phyloP scores from a whole-genome alignment of 2,329 filamentous ascomycete genomes.

The Metarhizium album region DNA sequence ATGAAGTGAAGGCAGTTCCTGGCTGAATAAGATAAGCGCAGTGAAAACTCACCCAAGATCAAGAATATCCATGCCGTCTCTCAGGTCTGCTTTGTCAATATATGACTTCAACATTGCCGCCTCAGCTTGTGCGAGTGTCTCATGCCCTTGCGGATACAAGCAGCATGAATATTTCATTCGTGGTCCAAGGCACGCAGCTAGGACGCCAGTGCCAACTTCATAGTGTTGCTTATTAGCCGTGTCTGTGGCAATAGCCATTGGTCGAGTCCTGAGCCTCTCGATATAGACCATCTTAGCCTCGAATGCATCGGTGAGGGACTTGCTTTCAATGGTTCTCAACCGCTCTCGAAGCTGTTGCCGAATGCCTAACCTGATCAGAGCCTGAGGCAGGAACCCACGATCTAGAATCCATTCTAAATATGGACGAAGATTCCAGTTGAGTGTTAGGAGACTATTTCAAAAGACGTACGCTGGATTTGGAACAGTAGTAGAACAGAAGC shows the following conservation, averaged over 20 bases:
- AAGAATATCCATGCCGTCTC: slow-evolving; percentile 49
- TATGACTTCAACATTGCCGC: slow-evolving; percentile 55
- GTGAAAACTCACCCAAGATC: slow-evolving; percentile 43
- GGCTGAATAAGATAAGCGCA: background rate
- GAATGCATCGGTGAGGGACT: slow-evolving; percentile 40
- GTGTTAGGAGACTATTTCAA: background rate
- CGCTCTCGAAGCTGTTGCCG: slow-evolving; percentile 54
- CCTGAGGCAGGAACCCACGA: slow-evolving; percentile 52
- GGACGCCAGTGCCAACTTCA: slow-evolving; percentile 56
- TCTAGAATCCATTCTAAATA: slow-evolving; percentile 48
- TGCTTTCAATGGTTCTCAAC: slow-evolving; percentile 40
- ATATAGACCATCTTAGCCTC: slow-evolving; percentile 55
- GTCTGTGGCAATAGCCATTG: slow-evolving; percentile 58
- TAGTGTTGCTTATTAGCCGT: slow-evolving; percentile 62
- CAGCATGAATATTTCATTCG: slow-evolving; percentile 65
- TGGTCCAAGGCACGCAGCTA: slow-evolving; percentile 50
- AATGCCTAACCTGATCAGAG: slow-evolving; percentile 54
- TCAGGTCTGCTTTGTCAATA: slow-evolving; percentile 46
- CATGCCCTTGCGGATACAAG: slow-evolving; percentile 50
- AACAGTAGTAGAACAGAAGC: background rate
- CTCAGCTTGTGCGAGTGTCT: slow-evolving; percentile 56
- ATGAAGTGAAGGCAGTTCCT: background rate
- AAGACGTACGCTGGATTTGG: background rate
- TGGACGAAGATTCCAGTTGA: background rate
- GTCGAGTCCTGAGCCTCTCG: slow-evolving; percentile 42